Base-by-base conservation (phyloP, 2,329 filamentous ascomycete species). In the Metarhizium rileyi region DNA sequence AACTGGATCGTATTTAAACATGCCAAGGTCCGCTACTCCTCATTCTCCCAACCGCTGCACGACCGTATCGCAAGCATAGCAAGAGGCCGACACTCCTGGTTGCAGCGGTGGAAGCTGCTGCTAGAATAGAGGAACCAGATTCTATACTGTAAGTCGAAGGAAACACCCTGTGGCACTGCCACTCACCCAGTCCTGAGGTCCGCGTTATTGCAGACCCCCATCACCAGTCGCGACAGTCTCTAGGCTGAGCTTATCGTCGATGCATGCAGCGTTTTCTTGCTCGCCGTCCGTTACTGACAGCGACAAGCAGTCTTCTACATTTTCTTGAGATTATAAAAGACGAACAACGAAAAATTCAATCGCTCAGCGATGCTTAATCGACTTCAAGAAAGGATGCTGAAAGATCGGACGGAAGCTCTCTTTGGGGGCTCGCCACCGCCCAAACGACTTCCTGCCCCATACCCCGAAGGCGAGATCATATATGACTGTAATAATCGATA, bases 381-480 rank as follows among this genome's bases (percentile, higher is more conserved):
- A 5, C 23, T 42, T 14, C n/a, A 42, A 16, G n/a, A 44, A 44
- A 44, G 25, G 14, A 27, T 27, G 41, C 22, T 27, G 22, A 22
- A 44, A 44, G 41, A 44, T 26, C 41, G 41, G 5, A 40, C 36
- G 36, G 5, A 12, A 8, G 50, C 50, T 1, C 33, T 53, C 1
- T 56, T 44, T 3, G 47, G 46, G 16, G 49, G 56, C n/a, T 56
- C 49, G 5, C 55, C 52, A 0, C 54, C 57, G 3, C 54, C 53
- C 3, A 12, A n/a, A 7, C 51, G 56, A 38, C 36, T 52, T 9
- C 8, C 54, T 0, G 57, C 54, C 1, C 56, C 58, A 0, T 60
- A 57, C 16, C 59, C 59, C 0, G 43, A 58, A 4, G 60, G 58
- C 20, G 54, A 57, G 1, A 8, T 55, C 1, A 51, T 59, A 18